A percentile compares a stretch with the other conserved stretches of the same genome.
These are phyloP conservation scores for Blastobotrys indianensis DNA, from an alignment of 1,139 yeast species.

Conservation along the genomic window DNA sequence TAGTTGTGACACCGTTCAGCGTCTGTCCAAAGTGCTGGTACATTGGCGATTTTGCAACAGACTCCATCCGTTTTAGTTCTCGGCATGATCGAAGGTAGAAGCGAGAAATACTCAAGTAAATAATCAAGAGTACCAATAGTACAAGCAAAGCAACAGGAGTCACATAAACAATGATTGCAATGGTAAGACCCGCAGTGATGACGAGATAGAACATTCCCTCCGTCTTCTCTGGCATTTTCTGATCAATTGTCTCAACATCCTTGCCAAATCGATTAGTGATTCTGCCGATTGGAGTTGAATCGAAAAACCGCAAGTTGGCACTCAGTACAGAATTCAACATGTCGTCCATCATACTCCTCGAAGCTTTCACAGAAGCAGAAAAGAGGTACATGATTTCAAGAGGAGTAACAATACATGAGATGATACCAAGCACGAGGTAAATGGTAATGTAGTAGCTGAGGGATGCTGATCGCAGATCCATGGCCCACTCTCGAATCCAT, in stretches of 20 bases:
- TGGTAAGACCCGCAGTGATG: conserved; percentile 3
- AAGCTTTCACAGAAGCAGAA: conserved; percentile 70
- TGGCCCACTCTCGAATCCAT: conserved; percentile 69
- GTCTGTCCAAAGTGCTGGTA: conserved; percentile 94
- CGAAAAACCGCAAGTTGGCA: conserved; percentile 84
- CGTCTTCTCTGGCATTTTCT: conserved; percentile 48
- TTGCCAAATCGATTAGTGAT: conserved; percentile 95
- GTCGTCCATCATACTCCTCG: conserved; percentile 63
- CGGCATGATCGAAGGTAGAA: conserved; percentile 72
- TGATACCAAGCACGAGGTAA: conserved; percentile 64
- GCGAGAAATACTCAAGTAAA: not conserved
- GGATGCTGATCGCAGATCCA: conserved; percentile 18
- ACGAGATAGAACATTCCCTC: conserved; percentile 4
- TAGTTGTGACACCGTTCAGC: conserved; percentile 80
- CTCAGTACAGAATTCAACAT: conserved; percentile 57
- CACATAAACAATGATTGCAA: conserved; percentile 1
- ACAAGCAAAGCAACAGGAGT: conserved; percentile 5
- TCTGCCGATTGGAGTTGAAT: conserved; percentile 91
- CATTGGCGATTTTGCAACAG: conserved; percentile 84
- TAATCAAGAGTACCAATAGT: not conserved
- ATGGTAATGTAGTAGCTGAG: conserved; percentile 60
- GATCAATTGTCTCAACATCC: conserved; percentile 90
- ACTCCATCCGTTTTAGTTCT: conserved; percentile 82
- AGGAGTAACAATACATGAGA: conserved; percentile 50
- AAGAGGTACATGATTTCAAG: conserved; percentile 55